Evolutionary conservation across 768 basidiomycete species (phyloP).

Genomic region (Cystobasidium tubakii): DNA sequence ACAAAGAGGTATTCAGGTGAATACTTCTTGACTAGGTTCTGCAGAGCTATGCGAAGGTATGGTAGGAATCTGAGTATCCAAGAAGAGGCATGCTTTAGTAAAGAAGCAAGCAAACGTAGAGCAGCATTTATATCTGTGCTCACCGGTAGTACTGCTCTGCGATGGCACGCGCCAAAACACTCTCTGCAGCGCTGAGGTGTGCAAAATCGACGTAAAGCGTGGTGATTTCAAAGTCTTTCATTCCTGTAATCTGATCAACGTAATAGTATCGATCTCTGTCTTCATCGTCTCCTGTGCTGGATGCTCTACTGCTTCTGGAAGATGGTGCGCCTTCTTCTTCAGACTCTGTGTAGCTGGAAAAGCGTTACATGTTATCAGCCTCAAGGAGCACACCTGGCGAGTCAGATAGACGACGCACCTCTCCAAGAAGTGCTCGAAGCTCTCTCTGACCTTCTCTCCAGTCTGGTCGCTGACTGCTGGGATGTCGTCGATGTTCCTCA

Average conservation of each 20-base stretch:
- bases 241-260: conserved; percentile 85
- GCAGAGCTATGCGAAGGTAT: conserved; percentile 81
- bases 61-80: conserved; percentile 63
- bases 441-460: conserved; percentile 87
- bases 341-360: conserved; percentile 61
- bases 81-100: not conserved
- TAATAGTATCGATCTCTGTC: conserved; percentile 59
- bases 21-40: conserved; percentile 78
- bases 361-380: not conserved
- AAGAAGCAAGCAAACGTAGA: not conserved
- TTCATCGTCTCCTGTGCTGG: conserved; percentile 49
- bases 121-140: conserved; percentile 24
- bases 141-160: conserved; percentile 86
- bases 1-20: conserved; percentile 93
- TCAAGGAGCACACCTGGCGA: no score
- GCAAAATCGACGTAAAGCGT: conserved; percentile 95
- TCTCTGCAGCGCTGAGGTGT: conserved; percentile 81
- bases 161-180: conserved; percentile 87
- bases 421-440: conserved; percentile 84
- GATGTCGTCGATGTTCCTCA: conserved; percentile 24
- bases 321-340: conserved; percentile 56
- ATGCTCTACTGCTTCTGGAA: conserved; percentile 17
- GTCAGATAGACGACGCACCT: no score
- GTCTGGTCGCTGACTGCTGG: conserved; percentile 63
- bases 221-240: conserved; percentile 89